A percentile compares a stretch with the other conserved stretches of the same genome.
Conservation (phyloP, 1,284 basidiomycete species). For the Ceratobasidium theobromae region DNA sequence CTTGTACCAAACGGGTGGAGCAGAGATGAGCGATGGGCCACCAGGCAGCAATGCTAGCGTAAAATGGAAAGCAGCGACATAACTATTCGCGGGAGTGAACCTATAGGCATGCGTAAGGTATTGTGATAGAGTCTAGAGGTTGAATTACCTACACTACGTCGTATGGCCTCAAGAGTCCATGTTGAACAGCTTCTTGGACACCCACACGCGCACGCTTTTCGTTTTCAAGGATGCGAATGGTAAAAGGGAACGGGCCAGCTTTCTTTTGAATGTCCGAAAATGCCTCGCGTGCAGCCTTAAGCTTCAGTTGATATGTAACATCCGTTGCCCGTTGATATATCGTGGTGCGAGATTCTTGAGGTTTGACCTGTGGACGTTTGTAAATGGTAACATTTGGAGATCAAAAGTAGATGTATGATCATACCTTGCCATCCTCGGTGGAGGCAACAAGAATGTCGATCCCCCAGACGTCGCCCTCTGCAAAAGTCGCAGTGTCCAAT, state of each 20-base stretch:
- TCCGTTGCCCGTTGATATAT: slow-evolving; percentile 89
- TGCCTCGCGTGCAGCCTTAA: slow-evolving; percentile 93
- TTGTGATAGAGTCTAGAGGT: slow-evolving; percentile 10
- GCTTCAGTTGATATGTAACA: slow-evolving; percentile 94
- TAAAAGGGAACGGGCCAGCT: slow-evolving; percentile 97
- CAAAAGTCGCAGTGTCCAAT: slow-evolving; percentile 80
- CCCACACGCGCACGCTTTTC: slow-evolving; percentile 95
- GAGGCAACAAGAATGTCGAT: slow-evolving; percentile 92
- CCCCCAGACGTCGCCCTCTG: slow-evolving; percentile 94
- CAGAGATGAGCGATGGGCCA: slow-evolving; percentile 82
- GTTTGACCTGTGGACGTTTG: slow-evolving; percentile 33
- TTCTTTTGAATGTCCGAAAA: slow-evolving; percentile 98
- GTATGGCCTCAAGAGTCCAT: slow-evolving; percentile 86
- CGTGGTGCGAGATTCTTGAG: slow-evolving; percentile 86
- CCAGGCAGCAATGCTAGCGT: slow-evolving; percentile 86
- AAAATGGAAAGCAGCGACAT: slow-evolving; percentile 94
- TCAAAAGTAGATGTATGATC: slow-evolving; percentile 25
- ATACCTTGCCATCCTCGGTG: slow-evolving; percentile 83
- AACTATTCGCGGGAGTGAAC: slow-evolving; percentile 76
- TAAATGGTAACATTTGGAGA: not conserved
- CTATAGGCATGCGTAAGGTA: slow-evolving; percentile 44
- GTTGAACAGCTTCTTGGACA: slow-evolving; percentile 93
- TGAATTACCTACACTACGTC: slow-evolving; percentile 71
- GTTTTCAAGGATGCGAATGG: slow-evolving; percentile 89
- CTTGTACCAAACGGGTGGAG: slow-evolving; percentile 90